Conservation (phyloP, 257 asterid species). For the Fraxinus americana region DNA sequence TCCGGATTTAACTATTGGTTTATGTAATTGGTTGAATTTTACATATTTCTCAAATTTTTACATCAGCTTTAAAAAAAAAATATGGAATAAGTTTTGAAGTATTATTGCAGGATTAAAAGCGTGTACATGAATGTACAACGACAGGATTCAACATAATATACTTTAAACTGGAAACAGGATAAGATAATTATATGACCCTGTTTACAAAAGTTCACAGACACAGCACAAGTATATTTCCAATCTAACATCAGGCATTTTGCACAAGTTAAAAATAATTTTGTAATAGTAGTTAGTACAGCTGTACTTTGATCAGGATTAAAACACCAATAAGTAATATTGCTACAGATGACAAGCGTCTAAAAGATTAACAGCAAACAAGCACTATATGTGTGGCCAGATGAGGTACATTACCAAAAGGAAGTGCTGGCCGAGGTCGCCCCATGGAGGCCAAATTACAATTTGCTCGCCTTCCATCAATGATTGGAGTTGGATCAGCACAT, state of each 20-base stretch:
- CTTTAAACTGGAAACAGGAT: not conserved
- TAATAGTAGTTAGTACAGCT: not conserved
- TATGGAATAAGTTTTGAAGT: not conserved
- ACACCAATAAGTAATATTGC: not conserved
- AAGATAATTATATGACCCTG: not conserved
- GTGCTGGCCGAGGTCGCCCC: constrained; percentile 85
- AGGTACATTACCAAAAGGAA: constrained; percentile 67
- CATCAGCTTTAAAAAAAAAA: not conserved
- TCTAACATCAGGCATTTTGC: not conserved
- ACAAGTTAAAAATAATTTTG: not conserved
- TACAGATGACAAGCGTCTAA: not conserved
- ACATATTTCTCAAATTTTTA: not conserved
- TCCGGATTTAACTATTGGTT: not conserved
- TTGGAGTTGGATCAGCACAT: constrained; percentile 87
- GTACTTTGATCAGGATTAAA: constrained; percentile 7
- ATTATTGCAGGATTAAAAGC: constrained; percentile 1
- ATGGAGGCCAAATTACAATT: constrained; percentile 95
- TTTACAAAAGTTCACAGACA: not conserved
- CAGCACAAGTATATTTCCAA: not conserved
- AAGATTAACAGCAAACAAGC: not conserved
- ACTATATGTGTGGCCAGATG: not conserved
- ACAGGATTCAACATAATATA: constrained; percentile 5
- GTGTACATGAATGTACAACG: not conserved
- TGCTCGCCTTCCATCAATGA: constrained; percentile 94
- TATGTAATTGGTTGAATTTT: not conserved